phyloP scores from a whole-genome alignment of 2,329 filamentous ascomycete genomes.

The Ilyonectria robusta region DNA sequence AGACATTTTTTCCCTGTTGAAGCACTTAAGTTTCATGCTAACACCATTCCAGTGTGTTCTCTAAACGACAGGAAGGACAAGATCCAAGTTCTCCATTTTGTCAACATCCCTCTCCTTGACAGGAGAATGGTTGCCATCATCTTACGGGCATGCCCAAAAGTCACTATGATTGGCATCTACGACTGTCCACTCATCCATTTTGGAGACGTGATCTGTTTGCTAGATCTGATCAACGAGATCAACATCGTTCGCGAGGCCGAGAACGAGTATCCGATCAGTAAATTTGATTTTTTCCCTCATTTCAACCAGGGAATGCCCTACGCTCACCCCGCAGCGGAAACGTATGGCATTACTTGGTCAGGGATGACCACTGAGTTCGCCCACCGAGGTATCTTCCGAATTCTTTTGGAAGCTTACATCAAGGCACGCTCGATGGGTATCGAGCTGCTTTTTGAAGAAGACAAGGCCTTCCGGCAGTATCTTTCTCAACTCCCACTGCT shows the following conservation, averaged over 20 bases:
- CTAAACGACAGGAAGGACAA: slow-evolving; percentile 36
- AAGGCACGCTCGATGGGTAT: slow-evolving; percentile 51
- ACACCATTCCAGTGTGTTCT: slow-evolving; percentile 42
- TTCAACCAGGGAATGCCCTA: slow-evolving; percentile 50
- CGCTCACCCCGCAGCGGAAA: slow-evolving; percentile 11
- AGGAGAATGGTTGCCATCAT: slow-evolving; percentile 53
- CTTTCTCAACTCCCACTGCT: slow-evolving; percentile 49
- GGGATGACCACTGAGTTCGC: slow-evolving; percentile 41
- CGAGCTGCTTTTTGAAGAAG: slow-evolving; percentile 49
- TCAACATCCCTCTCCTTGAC: slow-evolving; percentile 51
- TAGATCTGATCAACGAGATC: slow-evolving; percentile 55
- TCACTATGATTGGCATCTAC: slow-evolving; percentile 55
- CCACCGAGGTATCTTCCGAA: slow-evolving; percentile 52
- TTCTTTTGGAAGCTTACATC: slow-evolving; percentile 53
- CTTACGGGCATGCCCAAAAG: slow-evolving; percentile 49
- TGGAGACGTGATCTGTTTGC: slow-evolving; percentile 52
- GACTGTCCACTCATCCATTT: slow-evolving; percentile 55
- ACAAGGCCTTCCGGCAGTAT: slow-evolving; percentile 50
- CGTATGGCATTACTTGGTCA: slow-evolving; percentile 52
- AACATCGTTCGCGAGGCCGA: slow-evolving; percentile 44
- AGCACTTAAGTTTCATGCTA: slow-evolving; percentile 14
- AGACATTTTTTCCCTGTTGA: slow-evolving; percentile 27
- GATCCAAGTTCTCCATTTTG: slow-evolving; percentile 49
- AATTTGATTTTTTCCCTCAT: slow-evolving; percentile 53
- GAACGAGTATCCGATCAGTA: slow-evolving; percentile 35